Evolutionary conservation across 2,329 filamentous ascomycete species (phyloP).

Genomic region (Colletotrichum karsti): DNA sequence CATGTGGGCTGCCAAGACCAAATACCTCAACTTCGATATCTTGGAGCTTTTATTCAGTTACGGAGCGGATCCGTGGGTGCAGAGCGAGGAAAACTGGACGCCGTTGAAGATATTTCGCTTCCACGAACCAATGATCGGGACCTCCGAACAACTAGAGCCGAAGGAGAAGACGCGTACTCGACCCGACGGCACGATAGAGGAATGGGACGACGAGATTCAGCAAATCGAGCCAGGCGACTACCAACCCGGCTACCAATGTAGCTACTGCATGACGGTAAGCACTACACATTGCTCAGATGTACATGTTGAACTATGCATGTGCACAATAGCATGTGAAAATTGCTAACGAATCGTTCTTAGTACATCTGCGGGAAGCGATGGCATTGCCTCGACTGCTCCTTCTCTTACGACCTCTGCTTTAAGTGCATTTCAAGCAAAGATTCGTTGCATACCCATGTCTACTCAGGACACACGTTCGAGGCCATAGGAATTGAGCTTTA

Average conservation of each 20-base stretch:
- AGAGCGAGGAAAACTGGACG: conserved; percentile 25
- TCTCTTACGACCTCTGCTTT: conserved; percentile 4
- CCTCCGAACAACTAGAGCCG: conserved; percentile 5
- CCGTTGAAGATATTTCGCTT: conserved; percentile 25
- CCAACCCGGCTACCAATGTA: neutral
- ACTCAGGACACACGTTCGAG: conserved; percentile 10
- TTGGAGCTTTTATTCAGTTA: conserved; percentile 17
- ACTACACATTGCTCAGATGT: neutral
- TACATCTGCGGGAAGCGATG: neutral
- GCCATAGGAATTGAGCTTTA: no score
- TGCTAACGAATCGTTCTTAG: neutral
- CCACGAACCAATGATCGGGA: neutral
- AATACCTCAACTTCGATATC: neutral
- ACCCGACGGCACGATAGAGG: conserved; percentile 16
- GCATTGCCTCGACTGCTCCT: neutral
- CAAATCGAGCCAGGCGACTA: neutral
- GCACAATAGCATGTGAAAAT: no score
- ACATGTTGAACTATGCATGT: neutral
- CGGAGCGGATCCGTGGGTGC: conserved; percentile 24
- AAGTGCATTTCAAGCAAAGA: neutral
- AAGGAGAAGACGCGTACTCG: neutral
- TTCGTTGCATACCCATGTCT: neutral
- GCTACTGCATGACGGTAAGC: conserved; percentile 3
- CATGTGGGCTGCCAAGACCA: conserved; percentile 26
- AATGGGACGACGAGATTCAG: conserved; percentile 24